These are phyloP conservation scores for Proliferodiscus dingleyae DNA, from an alignment of 2,329 filamentous ascomycete genomes.

Conservation along the genomic window DNA sequence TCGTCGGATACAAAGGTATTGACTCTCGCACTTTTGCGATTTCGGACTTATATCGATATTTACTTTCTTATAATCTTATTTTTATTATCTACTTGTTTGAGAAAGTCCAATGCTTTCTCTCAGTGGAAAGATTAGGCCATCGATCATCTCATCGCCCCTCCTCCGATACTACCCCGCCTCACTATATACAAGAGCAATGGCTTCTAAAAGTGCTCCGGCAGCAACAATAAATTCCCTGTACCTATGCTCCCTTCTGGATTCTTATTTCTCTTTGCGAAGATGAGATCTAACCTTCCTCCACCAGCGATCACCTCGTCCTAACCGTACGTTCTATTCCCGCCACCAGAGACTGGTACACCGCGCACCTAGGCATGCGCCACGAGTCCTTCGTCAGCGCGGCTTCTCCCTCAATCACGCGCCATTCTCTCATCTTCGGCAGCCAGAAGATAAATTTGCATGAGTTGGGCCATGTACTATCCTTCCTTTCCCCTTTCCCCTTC, in stretches of 20 bases:
- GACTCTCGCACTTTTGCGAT: background rate
- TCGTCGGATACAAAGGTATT: background rate
- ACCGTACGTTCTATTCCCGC: constrained; percentile 47
- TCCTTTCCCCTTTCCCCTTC: background rate
- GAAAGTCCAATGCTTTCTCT: background rate
- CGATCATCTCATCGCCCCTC: constrained; percentile 4
- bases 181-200: background rate
- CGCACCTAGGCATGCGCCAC: constrained; percentile 51
- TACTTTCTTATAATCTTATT: no score
- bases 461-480: constrained; percentile 36
- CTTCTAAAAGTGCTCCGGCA: constrained; percentile 15
- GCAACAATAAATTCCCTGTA: constrained; percentile 30
- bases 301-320: constrained; percentile 54
- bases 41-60: background rate
- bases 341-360: constrained; percentile 51
- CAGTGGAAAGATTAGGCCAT: background rate
- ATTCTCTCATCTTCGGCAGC: constrained; percentile 50
- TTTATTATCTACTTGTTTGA: no score
- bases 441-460: constrained; percentile 61
- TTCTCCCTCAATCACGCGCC: constrained; percentile 36
- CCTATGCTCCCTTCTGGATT: no score
- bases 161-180: background rate
- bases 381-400: constrained; percentile 44
- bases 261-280: no score
- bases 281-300: no score